Percentiles rank a stretch among this genome's conserved stretches.
Conservation (phyloP, 75 land plant genomes). For the Isoetes taiwanensis region DNA sequence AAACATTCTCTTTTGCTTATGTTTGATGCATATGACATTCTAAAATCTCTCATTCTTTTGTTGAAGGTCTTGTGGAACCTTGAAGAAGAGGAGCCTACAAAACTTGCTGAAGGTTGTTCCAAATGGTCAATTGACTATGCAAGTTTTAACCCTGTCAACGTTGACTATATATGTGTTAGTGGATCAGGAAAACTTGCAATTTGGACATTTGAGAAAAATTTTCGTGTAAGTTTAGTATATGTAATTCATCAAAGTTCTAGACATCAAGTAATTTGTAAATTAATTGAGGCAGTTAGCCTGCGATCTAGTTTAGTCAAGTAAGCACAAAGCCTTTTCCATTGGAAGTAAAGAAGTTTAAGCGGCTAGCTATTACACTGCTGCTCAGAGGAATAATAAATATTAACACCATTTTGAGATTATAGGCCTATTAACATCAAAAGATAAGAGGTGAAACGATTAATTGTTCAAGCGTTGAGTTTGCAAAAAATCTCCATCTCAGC, state of each 20-base stretch:
- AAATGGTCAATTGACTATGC: not conserved
- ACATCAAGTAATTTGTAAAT: not conserved
- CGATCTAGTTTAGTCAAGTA: too few species aligned
- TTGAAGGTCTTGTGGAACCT: constrained; percentile 6
- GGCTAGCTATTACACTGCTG: too few species aligned
- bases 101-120: constrained; percentile 13
- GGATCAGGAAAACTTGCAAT: constrained; percentile 15
- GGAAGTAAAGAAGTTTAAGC: too few species aligned
- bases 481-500: too few species aligned
- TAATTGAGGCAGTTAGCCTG: not conserved
- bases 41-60: not conserved
- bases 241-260: not conserved
- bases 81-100: constrained; percentile 8
- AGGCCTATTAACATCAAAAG: too few species aligned
- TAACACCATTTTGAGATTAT: too few species aligned
- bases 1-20: too few species aligned
- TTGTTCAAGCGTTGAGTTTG: too few species aligned
- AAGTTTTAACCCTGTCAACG: constrained; percentile 13
- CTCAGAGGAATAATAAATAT: too few species aligned
- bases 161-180: constrained; percentile 15
- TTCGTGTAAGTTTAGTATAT: constrained; percentile 7
- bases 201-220: constrained; percentile 15
- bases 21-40: not conserved
- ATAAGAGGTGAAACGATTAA: too few species aligned
- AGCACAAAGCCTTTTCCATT: too few species aligned